Percentiles rank a stretch among this genome's conserved stretches.
Conservation (phyloP, 1,284 basidiomycete genomes). For the Cerioporus squamosus region DNA sequence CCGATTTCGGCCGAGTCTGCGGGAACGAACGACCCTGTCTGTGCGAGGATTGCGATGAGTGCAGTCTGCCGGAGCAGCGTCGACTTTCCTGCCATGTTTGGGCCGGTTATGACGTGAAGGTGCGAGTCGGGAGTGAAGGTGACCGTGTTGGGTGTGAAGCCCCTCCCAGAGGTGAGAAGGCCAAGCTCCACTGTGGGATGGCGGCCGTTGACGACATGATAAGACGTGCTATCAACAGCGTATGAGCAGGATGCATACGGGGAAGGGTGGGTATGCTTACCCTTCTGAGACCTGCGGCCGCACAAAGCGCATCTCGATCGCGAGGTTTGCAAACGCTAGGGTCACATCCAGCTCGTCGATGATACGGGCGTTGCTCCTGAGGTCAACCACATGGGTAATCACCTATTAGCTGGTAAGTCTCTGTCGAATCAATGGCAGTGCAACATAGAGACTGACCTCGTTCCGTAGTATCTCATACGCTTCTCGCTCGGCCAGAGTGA, state of each 20-base stretch:
- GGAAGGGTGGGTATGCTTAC: constrained; percentile 48
- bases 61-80: constrained; percentile 93
- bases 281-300: constrained; percentile 74
- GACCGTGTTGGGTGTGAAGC: constrained; percentile 86
- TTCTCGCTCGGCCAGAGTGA: constrained; percentile 66
- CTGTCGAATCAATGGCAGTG: background rate
- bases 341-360: constrained; percentile 92
- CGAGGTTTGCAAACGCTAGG: constrained; percentile 82
- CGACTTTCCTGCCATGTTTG: constrained; percentile 97
- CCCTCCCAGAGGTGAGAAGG: constrained; percentile 73
- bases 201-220: constrained; percentile 72
- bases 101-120: constrained; percentile 88
- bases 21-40: constrained; percentile 93
- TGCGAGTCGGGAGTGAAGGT: constrained; percentile 61
- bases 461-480: constrained; percentile 72
- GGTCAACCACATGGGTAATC: constrained; percentile 52
- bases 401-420: constrained; percentile 49
- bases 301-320: constrained; percentile 79
- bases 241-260: background rate
- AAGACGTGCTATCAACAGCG: constrained; percentile 1
- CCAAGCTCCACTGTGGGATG: constrained; percentile 95
- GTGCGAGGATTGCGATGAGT: constrained; percentile 89
- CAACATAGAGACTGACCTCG: constrained; percentile 50
- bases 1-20: constrained; percentile 82
- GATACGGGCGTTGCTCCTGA: constrained; percentile 80